Conservation (phyloP, 352 stramenopile species). For the Phytopythium kandeliae region DNA sequence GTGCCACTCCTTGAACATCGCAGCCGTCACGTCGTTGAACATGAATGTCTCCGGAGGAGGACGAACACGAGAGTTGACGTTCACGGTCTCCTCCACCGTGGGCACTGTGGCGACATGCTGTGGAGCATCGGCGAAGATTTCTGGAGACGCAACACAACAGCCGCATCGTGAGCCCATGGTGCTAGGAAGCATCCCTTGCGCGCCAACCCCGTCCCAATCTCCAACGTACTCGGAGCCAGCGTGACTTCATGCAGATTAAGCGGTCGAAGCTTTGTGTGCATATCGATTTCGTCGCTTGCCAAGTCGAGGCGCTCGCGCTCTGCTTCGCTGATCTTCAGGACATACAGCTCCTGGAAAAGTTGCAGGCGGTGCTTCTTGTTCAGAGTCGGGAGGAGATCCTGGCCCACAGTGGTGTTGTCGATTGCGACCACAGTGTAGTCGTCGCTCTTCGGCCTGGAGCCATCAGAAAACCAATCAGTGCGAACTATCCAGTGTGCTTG, state of each 20-base stretch:
- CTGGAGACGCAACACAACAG: conserved; percentile 19
- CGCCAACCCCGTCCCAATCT: too few relatives aligned
- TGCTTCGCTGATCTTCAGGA: conserved; percentile 85
- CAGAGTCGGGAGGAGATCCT: conserved; percentile 78
- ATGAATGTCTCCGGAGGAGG: conserved; percentile 85
- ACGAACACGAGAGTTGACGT: conserved; percentile 58
- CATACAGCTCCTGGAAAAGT: conserved; percentile 84
- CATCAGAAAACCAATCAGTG: background rate
- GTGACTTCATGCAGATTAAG: conserved; percentile 86
- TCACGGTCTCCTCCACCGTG: conserved; percentile 60
- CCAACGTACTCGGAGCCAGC: conserved; percentile 78
- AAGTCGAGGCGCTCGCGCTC: conserved; percentile 78
- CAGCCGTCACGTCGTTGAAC: conserved; percentile 88
- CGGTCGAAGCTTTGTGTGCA: conserved; percentile 80
- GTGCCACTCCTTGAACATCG: conserved; percentile 89
- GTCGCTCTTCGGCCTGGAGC: conserved; percentile 74
- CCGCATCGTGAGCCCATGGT: too few relatives aligned
- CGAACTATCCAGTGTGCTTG: background rate
- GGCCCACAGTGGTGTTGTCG: conserved; percentile 67
- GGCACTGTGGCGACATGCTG: conserved; percentile 66
- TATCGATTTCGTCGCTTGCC: conserved; percentile 80
- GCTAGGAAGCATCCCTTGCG: too few relatives aligned
- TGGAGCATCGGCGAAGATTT: conserved; percentile 82
- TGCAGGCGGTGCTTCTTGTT: conserved; percentile 86
- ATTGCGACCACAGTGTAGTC: conserved; percentile 87